These are phyloP conservation scores for Cerrena zonata DNA, from an alignment of 1,284 basidiomycete genomes.

Conservation along the genomic window DNA sequence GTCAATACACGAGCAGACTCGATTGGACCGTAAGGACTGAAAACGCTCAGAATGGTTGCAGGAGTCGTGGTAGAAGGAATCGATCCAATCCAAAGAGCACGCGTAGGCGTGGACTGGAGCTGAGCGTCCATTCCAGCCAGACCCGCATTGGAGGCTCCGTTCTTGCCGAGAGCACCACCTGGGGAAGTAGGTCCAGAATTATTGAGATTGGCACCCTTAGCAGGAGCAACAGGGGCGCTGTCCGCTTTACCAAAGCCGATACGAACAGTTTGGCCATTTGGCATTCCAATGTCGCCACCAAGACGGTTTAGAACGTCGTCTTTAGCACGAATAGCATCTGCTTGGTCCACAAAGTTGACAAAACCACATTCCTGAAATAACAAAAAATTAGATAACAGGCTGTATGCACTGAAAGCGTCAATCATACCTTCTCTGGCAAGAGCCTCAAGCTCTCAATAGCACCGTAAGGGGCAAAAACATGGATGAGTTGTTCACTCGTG, in stretches of 20 bases:
- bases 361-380: slow-evolving; percentile 85
- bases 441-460: slow-evolving; percentile 92
- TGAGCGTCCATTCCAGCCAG: slow-evolving; percentile 72
- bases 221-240: slow-evolving; percentile 83
- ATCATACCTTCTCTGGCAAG: slow-evolving; percentile 86
- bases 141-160: slow-evolving; percentile 39
- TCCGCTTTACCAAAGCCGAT: slow-evolving; percentile 98
- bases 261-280: slow-evolving; percentile 87
- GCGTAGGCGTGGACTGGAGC: slow-evolving; percentile 79
- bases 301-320: slow-evolving; percentile 94
- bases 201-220: slow-evolving; percentile 61
- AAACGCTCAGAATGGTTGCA: slow-evolving; percentile 85
- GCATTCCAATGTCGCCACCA: slow-evolving; percentile 89
- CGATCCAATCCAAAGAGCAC: slow-evolving; percentile 93
- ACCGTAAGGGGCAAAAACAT: slow-evolving; percentile 92
- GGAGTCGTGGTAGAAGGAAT: slow-evolving; percentile 91
- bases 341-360: slow-evolving; percentile 94
- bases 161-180: slow-evolving; percentile 46
- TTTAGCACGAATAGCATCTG: slow-evolving; percentile 90
- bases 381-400: slow-evolving; percentile 11
- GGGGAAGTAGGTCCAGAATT: slow-evolving; percentile 62
- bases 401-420: not conserved
- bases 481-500: slow-evolving; percentile 89
- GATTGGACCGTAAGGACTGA: slow-evolving; percentile 94
- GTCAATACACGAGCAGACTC: slow-evolving; percentile 93